Evolutionary conservation across 1,139 yeast species (phyloP).

Genomic region (Saccharomyces uvarum): DNA sequence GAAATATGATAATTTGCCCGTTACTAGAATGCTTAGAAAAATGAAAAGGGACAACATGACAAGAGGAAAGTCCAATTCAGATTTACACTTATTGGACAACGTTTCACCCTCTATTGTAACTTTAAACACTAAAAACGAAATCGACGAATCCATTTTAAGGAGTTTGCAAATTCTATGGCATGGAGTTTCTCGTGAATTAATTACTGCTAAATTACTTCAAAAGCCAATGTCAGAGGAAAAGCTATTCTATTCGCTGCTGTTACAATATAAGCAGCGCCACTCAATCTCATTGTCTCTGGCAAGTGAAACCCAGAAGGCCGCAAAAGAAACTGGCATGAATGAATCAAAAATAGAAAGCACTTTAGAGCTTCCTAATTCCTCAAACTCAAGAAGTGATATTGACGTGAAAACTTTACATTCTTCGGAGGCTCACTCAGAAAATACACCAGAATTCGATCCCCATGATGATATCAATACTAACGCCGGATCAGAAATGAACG

Average conservation of each 20-base stretch:
- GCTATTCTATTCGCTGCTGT: conserved; percentile 74
- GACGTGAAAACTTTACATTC: neutral
- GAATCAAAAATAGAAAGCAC: neutral
- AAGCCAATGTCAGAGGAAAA: conserved; percentile 72
- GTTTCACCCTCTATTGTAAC: conserved; percentile 19
- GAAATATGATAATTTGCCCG: conserved; percentile 44
- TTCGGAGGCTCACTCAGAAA: neutral
- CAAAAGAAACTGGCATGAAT: conserved; percentile 5
- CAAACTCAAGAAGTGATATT: neutral
- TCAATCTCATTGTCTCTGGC: conserved; percentile 6
- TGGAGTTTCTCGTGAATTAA: conserved; percentile 60
- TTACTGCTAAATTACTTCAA: conserved; percentile 52
- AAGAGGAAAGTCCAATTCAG: conserved; percentile 33
- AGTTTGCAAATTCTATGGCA: conserved; percentile 87
- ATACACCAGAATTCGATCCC: neutral
- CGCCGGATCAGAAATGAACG: conserved; percentile 10
- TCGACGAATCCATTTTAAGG: conserved; percentile 76
- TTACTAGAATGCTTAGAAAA: conserved; percentile 10
- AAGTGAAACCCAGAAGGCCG: conserved; percentile 12
- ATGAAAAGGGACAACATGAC: conserved; percentile 17
- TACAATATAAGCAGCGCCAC: conserved; percentile 67
- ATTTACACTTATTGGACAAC: conserved; percentile 21
- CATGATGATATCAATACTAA: neutral
- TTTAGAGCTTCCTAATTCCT: neutral
- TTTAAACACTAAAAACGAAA: conserved; percentile 44